phyloP scores from a whole-genome alignment of 2,329 filamentous ascomycete species.

The Epicoccum sorghinum region DNA sequence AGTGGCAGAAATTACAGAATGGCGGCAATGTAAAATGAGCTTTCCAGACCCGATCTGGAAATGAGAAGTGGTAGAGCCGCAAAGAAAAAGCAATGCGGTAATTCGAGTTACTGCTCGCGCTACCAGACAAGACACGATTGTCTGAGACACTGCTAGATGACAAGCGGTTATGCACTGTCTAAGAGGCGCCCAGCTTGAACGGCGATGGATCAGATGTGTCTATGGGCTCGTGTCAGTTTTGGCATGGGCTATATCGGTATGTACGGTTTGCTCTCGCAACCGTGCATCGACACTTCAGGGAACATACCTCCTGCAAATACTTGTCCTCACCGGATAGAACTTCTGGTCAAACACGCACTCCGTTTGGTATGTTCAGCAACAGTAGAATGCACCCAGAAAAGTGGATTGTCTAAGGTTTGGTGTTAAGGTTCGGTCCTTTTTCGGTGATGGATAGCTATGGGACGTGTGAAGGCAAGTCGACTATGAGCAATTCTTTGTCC shows the following conservation, averaged over 20 bases:
- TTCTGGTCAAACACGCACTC: constrained; percentile 34
- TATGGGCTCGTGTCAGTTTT: constrained; percentile 38
- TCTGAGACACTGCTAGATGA: constrained; percentile 9
- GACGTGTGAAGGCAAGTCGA: constrained; percentile 42
- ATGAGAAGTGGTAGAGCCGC: constrained; percentile 1
- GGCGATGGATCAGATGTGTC: constrained; percentile 6
- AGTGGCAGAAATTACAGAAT: constrained; percentile 11
- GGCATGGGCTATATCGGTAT: constrained; percentile 20
- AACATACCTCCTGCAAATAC: constrained; percentile 45
- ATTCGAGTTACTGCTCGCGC: constrained; percentile 3
- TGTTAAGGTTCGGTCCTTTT: constrained; percentile 44
- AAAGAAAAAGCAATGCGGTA: too few species aligned
- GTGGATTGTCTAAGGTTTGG: constrained; percentile 43
- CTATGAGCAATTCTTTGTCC: constrained; percentile 47
- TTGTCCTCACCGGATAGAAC: constrained; percentile 37
- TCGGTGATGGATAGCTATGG: constrained; percentile 34
- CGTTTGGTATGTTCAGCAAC: constrained; percentile 28
- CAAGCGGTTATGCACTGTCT: constrained; percentile 5
- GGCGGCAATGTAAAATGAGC: constrained; percentile 1
- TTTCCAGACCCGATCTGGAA: constrained; percentile 6
- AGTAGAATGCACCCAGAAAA: constrained; percentile 32
- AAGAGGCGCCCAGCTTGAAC: constrained; percentile 1
- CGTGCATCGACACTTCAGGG: constrained; percentile 40
- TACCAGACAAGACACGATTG: constrained; percentile 9
- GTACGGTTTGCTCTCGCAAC: constrained; percentile 44